Conservation (phyloP, 2,329 filamentous ascomycete species). For the Nemania sp. region DNA sequence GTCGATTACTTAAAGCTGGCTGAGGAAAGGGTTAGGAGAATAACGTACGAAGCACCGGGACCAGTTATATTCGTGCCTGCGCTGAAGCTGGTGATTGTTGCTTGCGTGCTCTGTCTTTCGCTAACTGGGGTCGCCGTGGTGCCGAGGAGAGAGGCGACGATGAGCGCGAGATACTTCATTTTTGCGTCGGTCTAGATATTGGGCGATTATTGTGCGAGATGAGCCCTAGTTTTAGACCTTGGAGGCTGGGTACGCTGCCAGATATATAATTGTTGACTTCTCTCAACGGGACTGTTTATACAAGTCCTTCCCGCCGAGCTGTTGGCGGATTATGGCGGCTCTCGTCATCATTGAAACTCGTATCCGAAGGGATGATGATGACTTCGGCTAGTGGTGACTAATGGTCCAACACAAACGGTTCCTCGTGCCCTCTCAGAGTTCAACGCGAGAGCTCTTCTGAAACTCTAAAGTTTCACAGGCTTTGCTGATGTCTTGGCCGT, state of each 20-base stretch:
- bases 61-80: constrained; percentile 26
- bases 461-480: too few relatives aligned
- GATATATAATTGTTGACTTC: too few relatives aligned
- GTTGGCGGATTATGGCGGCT: background rate
- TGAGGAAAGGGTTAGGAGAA: too few relatives aligned
- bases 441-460: too few relatives aligned
- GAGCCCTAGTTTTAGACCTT: too few relatives aligned
- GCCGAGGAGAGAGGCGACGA: constrained; percentile 31
- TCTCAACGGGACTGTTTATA: constrained; percentile 1
- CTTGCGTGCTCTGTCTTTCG: constrained; percentile 20
- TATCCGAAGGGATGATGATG: background rate
- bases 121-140: constrained; percentile 26
- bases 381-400: too few relatives aligned
- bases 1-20: too few relatives aligned
- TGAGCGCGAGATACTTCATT: constrained; percentile 30
- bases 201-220: too few relatives aligned
- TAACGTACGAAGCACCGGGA: constrained; percentile 31
- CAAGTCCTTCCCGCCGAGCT: background rate
- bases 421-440: too few relatives aligned
- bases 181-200: background rate
- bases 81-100: constrained; percentile 29
- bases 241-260: background rate
- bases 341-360: constrained; percentile 2
- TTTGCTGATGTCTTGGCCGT: too few relatives aligned
- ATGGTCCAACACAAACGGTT: too few relatives aligned